Conservation (phyloP, 78 protist genomes). For the Chrysochromulina tobinii region DNA sequence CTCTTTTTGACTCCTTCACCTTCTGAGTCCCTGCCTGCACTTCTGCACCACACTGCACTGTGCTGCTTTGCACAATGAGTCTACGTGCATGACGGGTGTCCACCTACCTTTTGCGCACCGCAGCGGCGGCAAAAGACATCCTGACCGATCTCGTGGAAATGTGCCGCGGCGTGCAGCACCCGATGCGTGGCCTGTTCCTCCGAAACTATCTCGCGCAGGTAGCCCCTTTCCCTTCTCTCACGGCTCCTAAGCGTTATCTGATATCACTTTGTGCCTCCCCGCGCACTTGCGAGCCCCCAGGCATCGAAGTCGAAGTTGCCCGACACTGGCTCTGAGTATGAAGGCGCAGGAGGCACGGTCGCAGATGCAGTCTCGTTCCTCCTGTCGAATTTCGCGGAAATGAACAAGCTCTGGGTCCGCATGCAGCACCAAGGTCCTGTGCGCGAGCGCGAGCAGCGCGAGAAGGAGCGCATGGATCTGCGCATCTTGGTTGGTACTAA, state of each 20-base stretch:
- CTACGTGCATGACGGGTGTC: no score
- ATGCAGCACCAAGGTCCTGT: constrained; percentile 89
- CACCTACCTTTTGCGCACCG: no score
- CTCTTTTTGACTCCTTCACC: no score
- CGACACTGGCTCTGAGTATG: constrained; percentile 61
- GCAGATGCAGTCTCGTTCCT: constrained; percentile 85
- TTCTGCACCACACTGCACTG: no score
- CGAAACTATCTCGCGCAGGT: constrained; percentile 87
- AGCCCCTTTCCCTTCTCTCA: no score
- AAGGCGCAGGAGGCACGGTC: constrained; percentile 60
- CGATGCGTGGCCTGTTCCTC: constrained; percentile 96
- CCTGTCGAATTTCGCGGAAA: constrained; percentile 92
- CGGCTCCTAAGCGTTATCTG: no score
- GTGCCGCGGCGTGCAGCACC: constrained; percentile 99
- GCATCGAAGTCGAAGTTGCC: constrained; percentile 83
- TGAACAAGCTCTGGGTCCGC: constrained; percentile 98
- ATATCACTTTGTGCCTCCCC: no score
- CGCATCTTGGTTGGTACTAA: constrained; percentile 90
- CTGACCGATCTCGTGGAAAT: constrained; percentile 93
- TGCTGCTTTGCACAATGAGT: no score
- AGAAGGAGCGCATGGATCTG: constrained; percentile 86
- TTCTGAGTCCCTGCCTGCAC: no score
- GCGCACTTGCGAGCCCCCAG: not conserved
- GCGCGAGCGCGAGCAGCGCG: constrained; percentile 78
- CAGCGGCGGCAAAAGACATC: constrained; percentile 76